Conservation (phyloP, 2,329 filamentous ascomycete genomes). For the Rhynchosporium agropyri region DNA sequence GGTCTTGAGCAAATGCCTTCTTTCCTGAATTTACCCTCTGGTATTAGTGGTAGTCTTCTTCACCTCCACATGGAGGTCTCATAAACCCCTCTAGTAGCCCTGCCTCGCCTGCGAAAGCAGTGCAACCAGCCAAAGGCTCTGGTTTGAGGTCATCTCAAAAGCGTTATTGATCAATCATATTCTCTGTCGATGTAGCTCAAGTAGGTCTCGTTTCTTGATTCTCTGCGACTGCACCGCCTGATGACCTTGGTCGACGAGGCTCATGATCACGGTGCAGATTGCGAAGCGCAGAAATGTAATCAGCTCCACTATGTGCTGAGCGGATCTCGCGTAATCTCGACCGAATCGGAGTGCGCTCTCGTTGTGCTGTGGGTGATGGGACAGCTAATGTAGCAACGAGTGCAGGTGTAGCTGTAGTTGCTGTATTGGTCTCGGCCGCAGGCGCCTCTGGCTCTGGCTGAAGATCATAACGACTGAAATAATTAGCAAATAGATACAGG, state of each 20-base stretch:
- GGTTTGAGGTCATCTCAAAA: no score
- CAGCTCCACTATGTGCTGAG: slow-evolving; percentile 8
- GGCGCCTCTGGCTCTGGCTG: background rate
- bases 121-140: no score
- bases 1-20: no score
- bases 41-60: no score
- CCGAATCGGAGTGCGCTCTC: slow-evolving; percentile 9
- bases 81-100: no score
- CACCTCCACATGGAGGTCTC: no score
- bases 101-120: no score
- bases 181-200: background rate
- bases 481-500: background rate
- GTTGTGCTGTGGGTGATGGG: background rate
- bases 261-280: slow-evolving; percentile 15
- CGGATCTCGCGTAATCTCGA: slow-evolving; percentile 15
- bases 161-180: no score
- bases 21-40: no score
- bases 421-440: background rate
- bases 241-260: background rate
- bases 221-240: background rate
- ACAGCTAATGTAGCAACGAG: slow-evolving; percentile 5
- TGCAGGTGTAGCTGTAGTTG: background rate
- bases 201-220: slow-evolving; percentile 1
- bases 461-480: slow-evolving; percentile 12
- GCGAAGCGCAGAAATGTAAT: slow-evolving; percentile 13